phyloP scores from a whole-genome alignment of 108 stramenopile genomes.

The Nannochloropsis salina region DNA sequence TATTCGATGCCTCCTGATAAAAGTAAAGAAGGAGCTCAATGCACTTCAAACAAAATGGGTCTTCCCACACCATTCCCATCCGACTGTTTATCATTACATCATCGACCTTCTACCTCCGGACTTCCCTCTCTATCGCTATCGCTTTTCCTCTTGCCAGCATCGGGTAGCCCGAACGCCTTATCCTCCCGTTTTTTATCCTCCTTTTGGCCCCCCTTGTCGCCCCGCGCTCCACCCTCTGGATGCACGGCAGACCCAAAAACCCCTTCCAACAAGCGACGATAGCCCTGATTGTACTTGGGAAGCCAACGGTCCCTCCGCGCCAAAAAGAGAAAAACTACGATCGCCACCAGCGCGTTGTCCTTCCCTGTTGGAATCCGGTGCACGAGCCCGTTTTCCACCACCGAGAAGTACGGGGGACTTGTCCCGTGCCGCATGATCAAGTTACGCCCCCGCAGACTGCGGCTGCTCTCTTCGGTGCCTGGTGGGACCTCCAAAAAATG shows the following conservation, averaged over 20 bases:
- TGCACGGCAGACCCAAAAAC: conserved; percentile 10
- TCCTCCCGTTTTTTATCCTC: background rate
- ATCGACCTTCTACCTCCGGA: too few species aligned
- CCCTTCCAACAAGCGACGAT: background rate
- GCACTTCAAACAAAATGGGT: too few species aligned
- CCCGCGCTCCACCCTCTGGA: background rate
- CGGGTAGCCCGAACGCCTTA: background rate
- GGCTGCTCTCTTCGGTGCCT: background rate
- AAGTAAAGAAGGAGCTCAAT: too few species aligned
- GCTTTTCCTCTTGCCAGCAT: too few species aligned
- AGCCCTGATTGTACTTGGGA: background rate
- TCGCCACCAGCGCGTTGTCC: background rate
- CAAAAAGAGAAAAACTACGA: background rate
- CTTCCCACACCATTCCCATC: too few species aligned
- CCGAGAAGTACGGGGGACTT: background rate
- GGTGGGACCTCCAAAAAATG: background rate
- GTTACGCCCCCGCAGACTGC: background rate
- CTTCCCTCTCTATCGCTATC: too few species aligned
- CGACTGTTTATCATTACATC: too few species aligned
- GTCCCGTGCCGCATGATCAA: background rate
- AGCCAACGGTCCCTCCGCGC: background rate
- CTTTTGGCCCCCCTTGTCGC: background rate
- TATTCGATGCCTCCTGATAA: too few species aligned
- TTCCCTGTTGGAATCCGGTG: conserved; percentile 17
- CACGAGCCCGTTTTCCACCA: background rate